Base-by-base conservation (phyloP, 768 basidiomycete species). In the Pleurotus eryngii region DNA sequence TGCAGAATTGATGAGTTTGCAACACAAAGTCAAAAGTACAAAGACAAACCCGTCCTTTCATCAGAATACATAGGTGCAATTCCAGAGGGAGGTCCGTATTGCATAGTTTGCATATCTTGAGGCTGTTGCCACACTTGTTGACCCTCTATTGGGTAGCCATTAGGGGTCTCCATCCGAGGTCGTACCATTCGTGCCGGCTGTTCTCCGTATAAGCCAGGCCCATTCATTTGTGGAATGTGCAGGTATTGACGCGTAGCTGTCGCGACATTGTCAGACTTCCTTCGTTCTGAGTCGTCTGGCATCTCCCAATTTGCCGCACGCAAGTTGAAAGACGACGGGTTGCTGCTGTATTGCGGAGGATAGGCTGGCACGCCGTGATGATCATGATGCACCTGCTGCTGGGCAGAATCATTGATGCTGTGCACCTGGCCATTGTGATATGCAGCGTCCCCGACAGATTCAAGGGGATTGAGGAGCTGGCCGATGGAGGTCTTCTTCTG, bases 281-380 rank as follows among this genome's bases (percentile, higher is more conserved):
- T 61, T 68, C 71, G 67, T 65, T 69, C 60, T 71, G 74, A 50
- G 62, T 70, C 47, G 61, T 71, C 53, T 61, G 66, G 26, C 1
- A 60, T 61, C 18, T 65, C 68, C 85, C 86, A 87, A 63, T 70
- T 83, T 4, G 86, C 86, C 9, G 84, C 81, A 40, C 83, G 78
- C n/a, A 87, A 79, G 64, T 81, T 76, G 63, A 77, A 87, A 20
- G 77, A 67, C 9, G 72, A 55, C 9, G 56, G 61, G 35, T 71
- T 57, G 4, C 46, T 53, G 4, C 43, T 53, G 59, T 68, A 76
- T 22, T 63, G 50, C 15, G 65, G 42, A 3, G 56, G 55, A 40
- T 47, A 58, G n/a, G 51, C 26, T 17, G 57, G 51, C 11, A 40
- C 27, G 49, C 49, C 48, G 37, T 62, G 55, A 18, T 59, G 61